These are phyloP conservation scores for Venturia aucupariae DNA, from an alignment of 2,329 filamentous ascomycete genomes.

Conservation along the genomic window DNA sequence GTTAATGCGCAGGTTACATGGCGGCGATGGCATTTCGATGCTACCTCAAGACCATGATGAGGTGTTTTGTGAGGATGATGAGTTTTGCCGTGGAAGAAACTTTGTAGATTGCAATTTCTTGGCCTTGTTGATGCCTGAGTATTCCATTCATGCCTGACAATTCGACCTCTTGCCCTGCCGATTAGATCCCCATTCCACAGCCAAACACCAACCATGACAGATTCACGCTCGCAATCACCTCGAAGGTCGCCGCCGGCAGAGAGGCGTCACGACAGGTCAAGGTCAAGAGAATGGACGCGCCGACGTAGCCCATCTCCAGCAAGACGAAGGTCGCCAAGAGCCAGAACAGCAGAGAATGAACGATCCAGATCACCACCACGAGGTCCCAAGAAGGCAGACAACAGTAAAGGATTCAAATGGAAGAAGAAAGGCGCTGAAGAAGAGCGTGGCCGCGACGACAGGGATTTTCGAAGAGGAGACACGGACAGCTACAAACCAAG, in stretches of 20 bases:
- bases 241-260: not conserved
- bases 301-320: not conserved
- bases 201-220: conserved; percentile 9
- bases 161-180: not conserved
- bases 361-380: conserved; percentile 6
- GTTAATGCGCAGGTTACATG: conserved; percentile 9
- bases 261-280: conserved; percentile 2
- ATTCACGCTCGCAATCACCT: conserved; percentile 12
- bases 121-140: not conserved
- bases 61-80: not conserved
- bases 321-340: not conserved
- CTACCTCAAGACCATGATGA: not conserved
- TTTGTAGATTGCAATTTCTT: not conserved
- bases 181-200: not conserved
- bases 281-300: conserved; percentile 1
- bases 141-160: not conserved
- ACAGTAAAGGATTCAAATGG: conserved; percentile 14
- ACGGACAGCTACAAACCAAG: conserved; percentile 6
- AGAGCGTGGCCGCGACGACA: conserved; percentile 25
- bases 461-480: conserved; percentile 12
- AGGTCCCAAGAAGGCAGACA: conserved; percentile 6
- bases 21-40: conserved; percentile 12
- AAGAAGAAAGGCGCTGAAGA: conserved; percentile 29
- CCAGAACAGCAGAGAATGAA: not conserved
- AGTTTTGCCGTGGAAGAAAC: not conserved